Conservation (phyloP, 148 eudicot species). For the Suaeda aralocaspica region DNA sequence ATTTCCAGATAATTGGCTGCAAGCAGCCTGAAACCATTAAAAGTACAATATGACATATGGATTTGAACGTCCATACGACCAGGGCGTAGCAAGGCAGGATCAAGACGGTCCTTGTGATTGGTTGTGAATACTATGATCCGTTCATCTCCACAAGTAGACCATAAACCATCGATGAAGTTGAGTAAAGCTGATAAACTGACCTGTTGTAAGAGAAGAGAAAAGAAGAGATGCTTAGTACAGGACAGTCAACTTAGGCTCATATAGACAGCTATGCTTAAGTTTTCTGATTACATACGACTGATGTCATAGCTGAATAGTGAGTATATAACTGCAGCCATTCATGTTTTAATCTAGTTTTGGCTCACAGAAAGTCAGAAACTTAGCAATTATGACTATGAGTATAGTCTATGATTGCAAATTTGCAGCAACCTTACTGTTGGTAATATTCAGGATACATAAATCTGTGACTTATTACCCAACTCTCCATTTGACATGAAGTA, state of each 20-base stretch:
- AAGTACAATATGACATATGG: slow-evolving; percentile 70
- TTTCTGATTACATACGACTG: background rate
- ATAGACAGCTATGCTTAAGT: background rate
- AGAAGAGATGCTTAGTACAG: background rate
- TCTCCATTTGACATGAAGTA: background rate
- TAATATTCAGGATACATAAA: background rate
- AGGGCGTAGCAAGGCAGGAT: slow-evolving; percentile 63
- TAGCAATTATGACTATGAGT: background rate
- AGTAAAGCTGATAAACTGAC: slow-evolving; percentile 60
- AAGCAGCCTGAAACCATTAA: slow-evolving; percentile 45
- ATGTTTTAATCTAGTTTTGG: background rate
- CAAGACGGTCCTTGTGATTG: slow-evolving; percentile 65
- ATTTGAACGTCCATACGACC: slow-evolving; percentile 81
- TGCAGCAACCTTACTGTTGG: no score
- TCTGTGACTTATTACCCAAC: background rate
- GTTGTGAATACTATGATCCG: slow-evolving; percentile 70
- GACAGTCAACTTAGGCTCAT: background rate
- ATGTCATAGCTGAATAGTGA: background rate
- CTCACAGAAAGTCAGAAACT: background rate
- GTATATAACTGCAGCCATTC: background rate
- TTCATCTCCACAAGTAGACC: slow-evolving; percentile 85
- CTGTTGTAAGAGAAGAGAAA: slow-evolving; percentile 19
- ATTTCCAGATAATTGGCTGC: slow-evolving; percentile 54
- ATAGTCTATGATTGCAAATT: no score
- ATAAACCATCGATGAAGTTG: slow-evolving; percentile 63